Percentiles rank a stretch among this genome's conserved stretches.
Conservation (phyloP, 331 rosid genomes). For the Arachis monticola region DNA sequence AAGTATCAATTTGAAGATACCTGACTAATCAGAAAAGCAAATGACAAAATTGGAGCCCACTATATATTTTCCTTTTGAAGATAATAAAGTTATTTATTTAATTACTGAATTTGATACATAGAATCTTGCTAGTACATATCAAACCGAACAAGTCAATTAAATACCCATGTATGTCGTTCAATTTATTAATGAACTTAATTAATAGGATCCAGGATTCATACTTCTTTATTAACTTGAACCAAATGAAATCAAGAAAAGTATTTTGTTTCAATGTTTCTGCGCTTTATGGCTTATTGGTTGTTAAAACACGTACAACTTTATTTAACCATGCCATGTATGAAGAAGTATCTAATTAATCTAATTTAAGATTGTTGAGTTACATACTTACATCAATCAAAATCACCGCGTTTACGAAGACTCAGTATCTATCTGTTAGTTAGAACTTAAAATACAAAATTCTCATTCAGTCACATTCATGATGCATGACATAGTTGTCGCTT, state of each 20-base stretch:
- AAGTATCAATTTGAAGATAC: too few relatives aligned
- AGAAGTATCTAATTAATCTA: too few relatives aligned
- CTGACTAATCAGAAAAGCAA: too few relatives aligned
- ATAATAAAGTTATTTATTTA: background rate
- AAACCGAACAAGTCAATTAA: conserved; percentile 15
- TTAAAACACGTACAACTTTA: background rate
- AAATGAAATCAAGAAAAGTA: background rate
- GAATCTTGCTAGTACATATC: background rate
- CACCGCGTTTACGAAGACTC: conserved; percentile 29
- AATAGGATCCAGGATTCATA: conserved; percentile 12
- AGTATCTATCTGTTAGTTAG: background rate
- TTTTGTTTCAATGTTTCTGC: background rate
- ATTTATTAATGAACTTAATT: background rate
- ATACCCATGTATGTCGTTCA: background rate
- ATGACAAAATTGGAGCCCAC: background rate
- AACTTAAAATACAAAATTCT: background rate
- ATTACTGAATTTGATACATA: background rate
- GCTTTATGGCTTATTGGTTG: background rate
- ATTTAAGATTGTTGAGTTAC: background rate
- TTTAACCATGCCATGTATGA: background rate
- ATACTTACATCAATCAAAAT: conserved; percentile 6
- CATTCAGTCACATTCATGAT: background rate
- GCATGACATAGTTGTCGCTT: conserved; percentile 21
- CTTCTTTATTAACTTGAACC: conserved; percentile 9
- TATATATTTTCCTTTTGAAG: background rate